phyloP scores from a whole-genome alignment of 1,284 basidiomycete species.

The Takashimella tepidaria region DNA sequence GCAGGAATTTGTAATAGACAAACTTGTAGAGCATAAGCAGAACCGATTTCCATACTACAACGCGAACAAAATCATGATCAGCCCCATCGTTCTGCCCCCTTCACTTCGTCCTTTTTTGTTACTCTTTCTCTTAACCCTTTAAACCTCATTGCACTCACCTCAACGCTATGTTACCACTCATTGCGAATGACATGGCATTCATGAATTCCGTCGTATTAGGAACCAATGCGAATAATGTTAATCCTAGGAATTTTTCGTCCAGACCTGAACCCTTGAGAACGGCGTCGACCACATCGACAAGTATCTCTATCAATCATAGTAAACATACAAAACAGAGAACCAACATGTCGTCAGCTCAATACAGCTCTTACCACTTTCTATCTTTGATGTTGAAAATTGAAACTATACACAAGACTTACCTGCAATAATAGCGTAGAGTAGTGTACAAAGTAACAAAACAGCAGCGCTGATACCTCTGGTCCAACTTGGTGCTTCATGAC shows the following conservation, averaged over 20 bases:
- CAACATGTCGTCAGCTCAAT: no score
- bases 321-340: no score
- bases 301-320: conserved; percentile 77
- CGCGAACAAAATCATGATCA: neutral
- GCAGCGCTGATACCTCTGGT: conserved; percentile 78
- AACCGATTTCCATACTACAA: conserved; percentile 95
- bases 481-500: conserved; percentile 96
- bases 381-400: no score
- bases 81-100: no score
- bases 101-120: neutral
- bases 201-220: conserved; percentile 99
- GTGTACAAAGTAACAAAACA: conserved; percentile 81
- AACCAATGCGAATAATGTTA: conserved; percentile 94
- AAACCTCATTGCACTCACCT: conserved; percentile 56
- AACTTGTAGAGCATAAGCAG: conserved; percentile 96
- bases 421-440: conserved; percentile 91
- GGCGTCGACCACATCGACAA: conserved; percentile 94
- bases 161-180: conserved; percentile 95
- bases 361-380: no score
- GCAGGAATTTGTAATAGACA: conserved; percentile 96
- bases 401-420: conserved; percentile 63
- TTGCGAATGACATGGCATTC: conserved; percentile 99
- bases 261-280: conserved; percentile 89
- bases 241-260: conserved; percentile 94
- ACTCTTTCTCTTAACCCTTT: conserved; percentile 1